Evolutionary conservation across 2,329 filamentous ascomycete species (phyloP).

Genomic region (Aureobasidium sp.): DNA sequence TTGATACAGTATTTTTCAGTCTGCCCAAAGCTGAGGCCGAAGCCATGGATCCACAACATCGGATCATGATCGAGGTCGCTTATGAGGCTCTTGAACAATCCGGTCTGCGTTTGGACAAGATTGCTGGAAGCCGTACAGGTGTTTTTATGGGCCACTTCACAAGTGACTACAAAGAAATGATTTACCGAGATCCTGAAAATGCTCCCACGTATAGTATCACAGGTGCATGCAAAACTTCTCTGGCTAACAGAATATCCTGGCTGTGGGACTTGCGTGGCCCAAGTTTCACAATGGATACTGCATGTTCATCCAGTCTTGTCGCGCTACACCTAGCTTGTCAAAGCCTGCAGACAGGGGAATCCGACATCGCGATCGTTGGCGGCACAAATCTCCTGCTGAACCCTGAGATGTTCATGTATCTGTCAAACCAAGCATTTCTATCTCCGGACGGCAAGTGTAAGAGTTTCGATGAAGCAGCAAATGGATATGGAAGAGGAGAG

Average conservation of each 20-base stretch:
- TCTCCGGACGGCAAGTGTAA: neutral
- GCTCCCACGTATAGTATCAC: conserved; percentile 19
- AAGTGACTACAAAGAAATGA: conserved; percentile 15
- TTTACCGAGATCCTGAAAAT: conserved; percentile 18
- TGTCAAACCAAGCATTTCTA: neutral
- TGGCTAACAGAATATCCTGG: conserved; percentile 21
- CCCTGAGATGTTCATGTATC: conserved; percentile 7
- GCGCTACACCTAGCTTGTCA: conserved; percentile 17
- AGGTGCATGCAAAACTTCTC: conserved; percentile 20
- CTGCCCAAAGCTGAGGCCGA: too few species aligned
- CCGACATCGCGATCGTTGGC: conserved; percentile 21
- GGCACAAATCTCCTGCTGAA: conserved; percentile 22
- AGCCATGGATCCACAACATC: too few species aligned
- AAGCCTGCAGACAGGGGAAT: conserved; percentile 22
- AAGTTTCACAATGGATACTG: conserved; percentile 14
- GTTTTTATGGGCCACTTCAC: neutral
- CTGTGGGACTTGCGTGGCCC: conserved; percentile 21
- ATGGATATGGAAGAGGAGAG: conserved; percentile 47
- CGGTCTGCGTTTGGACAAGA: neutral
- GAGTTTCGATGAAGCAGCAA: conserved; percentile 30
- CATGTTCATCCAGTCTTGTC: conserved; percentile 11
- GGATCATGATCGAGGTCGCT: too few species aligned
- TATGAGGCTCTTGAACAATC: conserved; percentile 14
- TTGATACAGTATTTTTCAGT: too few species aligned
- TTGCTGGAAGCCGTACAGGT: neutral